Percentiles rank a stretch among this genome's conserved stretches.
These are phyloP conservation scores for Ceratobasidium papillatum DNA, from an alignment of 1,284 basidiomycete species.

Conservation along the genomic window DNA sequence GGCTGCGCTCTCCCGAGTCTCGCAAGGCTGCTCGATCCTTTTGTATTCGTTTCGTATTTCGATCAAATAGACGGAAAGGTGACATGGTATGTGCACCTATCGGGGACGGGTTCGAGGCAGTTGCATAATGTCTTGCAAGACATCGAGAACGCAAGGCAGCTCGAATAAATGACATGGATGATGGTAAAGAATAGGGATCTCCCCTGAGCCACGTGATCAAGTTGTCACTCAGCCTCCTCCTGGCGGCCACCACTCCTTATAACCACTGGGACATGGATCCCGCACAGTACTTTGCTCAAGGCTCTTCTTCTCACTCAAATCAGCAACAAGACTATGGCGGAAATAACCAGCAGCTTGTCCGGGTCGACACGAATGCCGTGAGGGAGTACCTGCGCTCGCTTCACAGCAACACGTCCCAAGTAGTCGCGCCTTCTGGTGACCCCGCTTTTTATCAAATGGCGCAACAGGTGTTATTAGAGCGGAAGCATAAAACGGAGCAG, in stretches of 20 bases:
- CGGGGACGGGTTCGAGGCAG: neutral
- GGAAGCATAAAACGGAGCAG: conserved; percentile 30
- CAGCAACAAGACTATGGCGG: neutral
- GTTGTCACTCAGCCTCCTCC: neutral
- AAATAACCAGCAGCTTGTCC: neutral
- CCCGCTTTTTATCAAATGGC: conserved; percentile 18
- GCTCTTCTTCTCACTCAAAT: neutral
- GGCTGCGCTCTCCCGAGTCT: conserved; percentile 67
- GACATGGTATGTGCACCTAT: conserved; percentile 45
- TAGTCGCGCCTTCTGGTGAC: neutral
- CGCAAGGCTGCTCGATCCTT: conserved; percentile 75
- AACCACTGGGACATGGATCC: conserved; percentile 5
- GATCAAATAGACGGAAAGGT: conserved; percentile 88
- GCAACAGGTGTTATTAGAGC: neutral
- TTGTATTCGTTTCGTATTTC: conserved; percentile 82
- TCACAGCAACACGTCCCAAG: conserved; percentile 1
- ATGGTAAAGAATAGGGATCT: neutral
- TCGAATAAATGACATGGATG: neutral
- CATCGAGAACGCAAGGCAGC: neutral
- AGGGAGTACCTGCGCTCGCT: neutral
- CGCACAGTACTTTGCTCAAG: neutral
- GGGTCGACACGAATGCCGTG: neutral
- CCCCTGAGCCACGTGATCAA: neutral
- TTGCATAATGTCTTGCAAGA: conserved; percentile 18
- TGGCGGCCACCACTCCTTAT: conserved; percentile 1